Conservation (phyloP, 2,329 filamentous ascomycete species). For the Penicillium sp. region DNA sequence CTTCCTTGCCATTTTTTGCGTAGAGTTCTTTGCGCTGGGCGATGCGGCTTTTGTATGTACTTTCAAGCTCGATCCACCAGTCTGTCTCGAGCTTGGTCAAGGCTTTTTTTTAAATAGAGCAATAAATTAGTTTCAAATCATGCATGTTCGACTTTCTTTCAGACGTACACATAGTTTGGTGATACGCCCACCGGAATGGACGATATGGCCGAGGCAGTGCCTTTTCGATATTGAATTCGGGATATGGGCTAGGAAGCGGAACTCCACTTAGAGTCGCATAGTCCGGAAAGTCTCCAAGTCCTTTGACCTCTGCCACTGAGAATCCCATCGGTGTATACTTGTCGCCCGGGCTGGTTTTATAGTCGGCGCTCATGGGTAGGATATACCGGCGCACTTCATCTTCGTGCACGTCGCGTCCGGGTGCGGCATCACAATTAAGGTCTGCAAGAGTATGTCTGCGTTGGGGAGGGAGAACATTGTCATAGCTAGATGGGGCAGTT, state of each 20-base stretch:
- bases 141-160: neutral
- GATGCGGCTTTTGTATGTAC: slow-evolving; percentile 67
- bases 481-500: slow-evolving; percentile 41
- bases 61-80: slow-evolving; percentile 88
- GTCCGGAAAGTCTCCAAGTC: slow-evolving; percentile 74
- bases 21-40: slow-evolving; percentile 67
- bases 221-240: slow-evolving; percentile 65
- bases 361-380: slow-evolving; percentile 46
- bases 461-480: slow-evolving; percentile 54
- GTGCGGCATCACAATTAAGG: slow-evolving; percentile 18
- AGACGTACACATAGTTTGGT: slow-evolving; percentile 84
- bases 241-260: slow-evolving; percentile 64
- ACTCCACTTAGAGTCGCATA: slow-evolving; percentile 75
- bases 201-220: slow-evolving; percentile 74
- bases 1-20: slow-evolving; percentile 59
- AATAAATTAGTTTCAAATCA: neutral
- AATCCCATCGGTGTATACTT: slow-evolving; percentile 68
- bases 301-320: slow-evolving; percentile 66
- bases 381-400: slow-evolving; percentile 35
- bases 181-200: slow-evolving; percentile 80
- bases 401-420: slow-evolving; percentile 31
- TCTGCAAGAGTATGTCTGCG: slow-evolving; percentile 49
- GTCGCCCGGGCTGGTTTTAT: slow-evolving; percentile 34
- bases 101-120: slow-evolving; percentile 49
- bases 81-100: slow-evolving; percentile 75